Base-by-base conservation (phyloP, 2,329 filamentous ascomycete species). In the Fusarium chlamydosporum region DNA sequence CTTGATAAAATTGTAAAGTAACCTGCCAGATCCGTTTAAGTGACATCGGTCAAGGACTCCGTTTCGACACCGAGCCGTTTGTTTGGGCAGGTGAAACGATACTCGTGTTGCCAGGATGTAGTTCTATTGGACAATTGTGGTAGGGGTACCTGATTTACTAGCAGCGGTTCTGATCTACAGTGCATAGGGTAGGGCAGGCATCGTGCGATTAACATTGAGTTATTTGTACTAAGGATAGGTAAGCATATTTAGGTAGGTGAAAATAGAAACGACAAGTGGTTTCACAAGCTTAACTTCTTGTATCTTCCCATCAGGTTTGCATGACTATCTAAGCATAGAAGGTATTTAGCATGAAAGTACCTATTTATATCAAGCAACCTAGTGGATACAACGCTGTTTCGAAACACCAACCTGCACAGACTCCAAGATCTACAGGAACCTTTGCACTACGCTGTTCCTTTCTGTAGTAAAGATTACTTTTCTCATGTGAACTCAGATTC, bases 51-150 rank as follows among this genome's bases (percentile, higher is more conserved):
- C 34, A 27, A 37, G 29, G 46, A 45, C 53, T 46, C 47, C 15
- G 38, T 60, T 62, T 60, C 51, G 33, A 50, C 42, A 64, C 67
- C 50, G 61, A 69, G 52, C 18, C 18, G 46, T 61, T 65, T 38
- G 45, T 47, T 48, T 45, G 11, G 41, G 47, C 20, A 51, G 55
- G 51, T 50, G 50, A 52, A 52, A 48, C 38, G 34, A 43, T 43
- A 47, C 66, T 43, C 68, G 70, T 72, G 68, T 62, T 58, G 63
- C 23, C 34, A 51, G 41, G 40, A 38, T 57, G 53, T 69, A 45
- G 40, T 69, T 55, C 55, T 56, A 72, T 71, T 72, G 67, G 70
- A 56, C 20, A 7, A 43, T n/a, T 29, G 33, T 20, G 51, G 33
- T 27, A 54, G 41, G 46, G 48, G 48, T 56, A 52, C 6, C 53